These are phyloP conservation scores for Gossypium arboreum DNA, from an alignment of 345 rosid genomes.

Conservation along the genomic window DNA sequence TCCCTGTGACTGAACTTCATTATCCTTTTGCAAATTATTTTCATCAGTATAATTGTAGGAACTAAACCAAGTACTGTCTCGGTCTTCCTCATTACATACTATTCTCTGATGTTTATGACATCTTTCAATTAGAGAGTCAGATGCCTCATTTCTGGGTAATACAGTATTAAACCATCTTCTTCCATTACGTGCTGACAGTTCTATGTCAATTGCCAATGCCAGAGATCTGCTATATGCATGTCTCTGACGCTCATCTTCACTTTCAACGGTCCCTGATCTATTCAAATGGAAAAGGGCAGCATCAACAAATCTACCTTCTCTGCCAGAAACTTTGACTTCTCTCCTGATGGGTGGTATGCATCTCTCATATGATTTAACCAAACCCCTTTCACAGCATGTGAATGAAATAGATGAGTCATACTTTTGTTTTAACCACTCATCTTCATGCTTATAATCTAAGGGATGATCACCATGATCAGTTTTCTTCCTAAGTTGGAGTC, in stretches of 20 bases:
- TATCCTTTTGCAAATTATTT: conserved; percentile 16
- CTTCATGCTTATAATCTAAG: conserved; percentile 23
- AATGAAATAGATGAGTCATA: conserved; percentile 23
- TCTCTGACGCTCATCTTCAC: conserved; percentile 27
- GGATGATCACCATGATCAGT: conserved; percentile 24
- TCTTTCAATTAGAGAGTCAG: conserved; percentile 20
- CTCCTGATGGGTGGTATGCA: conserved; percentile 28
- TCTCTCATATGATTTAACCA: conserved; percentile 27
- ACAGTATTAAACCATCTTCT: conserved; percentile 26
- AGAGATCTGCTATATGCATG: conserved; percentile 21
- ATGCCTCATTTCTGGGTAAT: conserved; percentile 21
- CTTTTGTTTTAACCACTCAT: conserved; percentile 25
- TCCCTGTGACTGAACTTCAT: conserved; percentile 22
- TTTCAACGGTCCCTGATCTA: conserved; percentile 27
- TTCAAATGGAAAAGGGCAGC: conserved; percentile 31
- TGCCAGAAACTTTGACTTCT: conserved; percentile 24
- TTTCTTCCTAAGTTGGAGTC: conserved; percentile 25
- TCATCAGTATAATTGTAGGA: conserved; percentile 15
- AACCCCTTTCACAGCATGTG: conserved; percentile 27
- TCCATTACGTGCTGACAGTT: conserved; percentile 22
- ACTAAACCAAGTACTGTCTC: conserved; percentile 21
- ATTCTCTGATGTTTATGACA: conserved; percentile 22
- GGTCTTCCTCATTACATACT: conserved; percentile 25
- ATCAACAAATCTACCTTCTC: conserved; percentile 31
- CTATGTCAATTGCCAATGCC: conserved; percentile 23